phyloP scores from a whole-genome alignment of 306 rosid species.

The Sophora flavescens region DNA sequence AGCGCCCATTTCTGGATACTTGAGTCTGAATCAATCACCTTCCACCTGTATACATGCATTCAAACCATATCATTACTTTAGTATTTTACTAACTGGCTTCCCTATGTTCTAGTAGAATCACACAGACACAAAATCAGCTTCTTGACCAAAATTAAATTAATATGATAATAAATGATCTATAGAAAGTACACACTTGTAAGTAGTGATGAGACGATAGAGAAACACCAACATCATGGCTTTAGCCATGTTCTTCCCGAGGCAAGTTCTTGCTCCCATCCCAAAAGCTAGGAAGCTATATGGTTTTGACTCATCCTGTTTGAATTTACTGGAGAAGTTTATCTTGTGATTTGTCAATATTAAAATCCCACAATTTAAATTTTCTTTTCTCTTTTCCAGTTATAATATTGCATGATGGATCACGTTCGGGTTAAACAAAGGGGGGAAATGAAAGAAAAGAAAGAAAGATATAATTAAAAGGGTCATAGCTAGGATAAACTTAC shows the following conservation, averaged over 20 bases:
- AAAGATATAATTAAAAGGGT: neutral
- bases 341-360: neutral
- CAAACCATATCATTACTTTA: neutral
- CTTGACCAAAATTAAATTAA: constrained; percentile 19
- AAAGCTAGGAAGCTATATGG: constrained; percentile 82
- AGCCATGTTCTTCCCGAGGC: constrained; percentile 90
- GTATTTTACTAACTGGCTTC: neutral
- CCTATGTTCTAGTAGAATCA: neutral
- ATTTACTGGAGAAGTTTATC: neutral
- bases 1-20: constrained; percentile 82
- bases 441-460: neutral
- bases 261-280: constrained; percentile 93
- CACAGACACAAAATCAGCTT: neutral
- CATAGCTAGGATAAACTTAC: constrained; percentile 48
- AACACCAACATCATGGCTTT: constrained; percentile 89
- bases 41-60: constrained; percentile 60
- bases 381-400: constrained; percentile 16
- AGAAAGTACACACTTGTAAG: constrained; percentile 60
- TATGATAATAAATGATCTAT: constrained; percentile 20
- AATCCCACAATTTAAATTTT: neutral
- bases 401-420: constrained; percentile 8
- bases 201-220: constrained; percentile 78
- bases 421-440: neutral
- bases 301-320: constrained; percentile 63
- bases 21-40: constrained; percentile 69